These are phyloP conservation scores for Gossypioides kirkii DNA, from an alignment of 345 rosid species.

Conservation along the genomic window DNA sequence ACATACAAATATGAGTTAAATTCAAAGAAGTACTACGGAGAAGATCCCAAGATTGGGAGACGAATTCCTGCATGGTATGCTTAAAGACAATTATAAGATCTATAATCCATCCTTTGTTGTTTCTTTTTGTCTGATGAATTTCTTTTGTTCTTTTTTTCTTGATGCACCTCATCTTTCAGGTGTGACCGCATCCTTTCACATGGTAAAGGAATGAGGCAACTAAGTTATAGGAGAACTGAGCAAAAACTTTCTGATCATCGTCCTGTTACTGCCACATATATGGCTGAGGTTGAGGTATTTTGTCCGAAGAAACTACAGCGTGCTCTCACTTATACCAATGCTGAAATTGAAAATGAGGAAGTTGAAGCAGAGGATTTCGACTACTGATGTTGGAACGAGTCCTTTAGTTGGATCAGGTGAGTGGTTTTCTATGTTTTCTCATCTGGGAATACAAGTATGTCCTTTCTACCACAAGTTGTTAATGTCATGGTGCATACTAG, in stretches of 20 bases:
- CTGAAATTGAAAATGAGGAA: conserved; percentile 66
- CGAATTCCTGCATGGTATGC: conserved; percentile 86
- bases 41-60: conserved; percentile 67
- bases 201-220: conserved; percentile 80
- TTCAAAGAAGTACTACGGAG: conserved; percentile 70
- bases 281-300: conserved; percentile 87
- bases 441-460: neutral
- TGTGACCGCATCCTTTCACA: conserved; percentile 79
- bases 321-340: conserved; percentile 80
- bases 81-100: conserved; percentile 3
- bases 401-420: conserved; percentile 34
- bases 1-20: conserved; percentile 80
- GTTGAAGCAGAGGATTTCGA: conserved; percentile 24
- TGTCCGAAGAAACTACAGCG: conserved; percentile 68
- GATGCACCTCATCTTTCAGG: conserved; percentile 33
- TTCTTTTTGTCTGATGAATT: conserved; percentile 3
- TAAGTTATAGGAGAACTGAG: conserved; percentile 66
- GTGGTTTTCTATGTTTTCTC: conserved; percentile 7
- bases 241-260: conserved; percentile 85
- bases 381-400: conserved; percentile 28
- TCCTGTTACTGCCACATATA: conserved; percentile 77
- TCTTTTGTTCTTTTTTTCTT: neutral
- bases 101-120: neutral
- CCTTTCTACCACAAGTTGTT: neutral
- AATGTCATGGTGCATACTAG: neutral